Evolutionary conservation across 2,329 filamentous ascomycete genomes (phyloP).

Genomic region (Epichloe scottii): DNA sequence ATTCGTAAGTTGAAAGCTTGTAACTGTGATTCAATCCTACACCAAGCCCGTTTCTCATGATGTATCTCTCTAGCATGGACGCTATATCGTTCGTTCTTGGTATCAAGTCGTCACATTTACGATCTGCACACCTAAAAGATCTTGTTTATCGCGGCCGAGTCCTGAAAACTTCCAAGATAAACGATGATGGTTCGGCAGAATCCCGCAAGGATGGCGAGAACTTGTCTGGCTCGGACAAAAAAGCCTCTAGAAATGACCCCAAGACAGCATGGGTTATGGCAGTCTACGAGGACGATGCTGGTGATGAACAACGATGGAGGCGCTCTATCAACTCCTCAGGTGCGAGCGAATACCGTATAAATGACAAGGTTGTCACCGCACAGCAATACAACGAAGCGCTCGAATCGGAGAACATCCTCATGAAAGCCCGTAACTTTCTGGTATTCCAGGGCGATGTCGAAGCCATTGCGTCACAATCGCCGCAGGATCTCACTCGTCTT

Average conservation of each 20-base stretch:
- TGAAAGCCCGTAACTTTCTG: conserved; percentile 94
- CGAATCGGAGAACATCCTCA: conserved; percentile 89
- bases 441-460: conserved; percentile 98
- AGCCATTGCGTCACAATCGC: conserved; percentile 88
- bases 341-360: conserved; percentile 92
- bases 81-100: conserved; percentile 97
- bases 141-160: conserved; percentile 93
- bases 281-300: conserved; percentile 94
- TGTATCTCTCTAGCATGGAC: conserved; percentile 60
- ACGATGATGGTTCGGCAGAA: conserved; percentile 70
- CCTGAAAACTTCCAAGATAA: conserved; percentile 82
- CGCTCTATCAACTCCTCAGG: conserved; percentile 81
- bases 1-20: conserved; percentile 54
- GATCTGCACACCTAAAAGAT: conserved; percentile 86
- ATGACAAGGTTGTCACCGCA: conserved; percentile 77
- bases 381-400: conserved; percentile 89
- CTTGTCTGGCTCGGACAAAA: conserved; percentile 46
- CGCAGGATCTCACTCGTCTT: conserved; percentile 80
- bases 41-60: not conserved
- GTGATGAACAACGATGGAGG: conserved; percentile 92
- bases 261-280: conserved; percentile 98
- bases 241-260: conserved; percentile 65
- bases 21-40: not conserved
- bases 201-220: conserved; percentile 51
- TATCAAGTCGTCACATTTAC: conserved; percentile 96